These are phyloP conservation scores for Penicillium riverlandense DNA, from an alignment of 495 filamentous ascomycete species.

Conservation along the genomic window DNA sequence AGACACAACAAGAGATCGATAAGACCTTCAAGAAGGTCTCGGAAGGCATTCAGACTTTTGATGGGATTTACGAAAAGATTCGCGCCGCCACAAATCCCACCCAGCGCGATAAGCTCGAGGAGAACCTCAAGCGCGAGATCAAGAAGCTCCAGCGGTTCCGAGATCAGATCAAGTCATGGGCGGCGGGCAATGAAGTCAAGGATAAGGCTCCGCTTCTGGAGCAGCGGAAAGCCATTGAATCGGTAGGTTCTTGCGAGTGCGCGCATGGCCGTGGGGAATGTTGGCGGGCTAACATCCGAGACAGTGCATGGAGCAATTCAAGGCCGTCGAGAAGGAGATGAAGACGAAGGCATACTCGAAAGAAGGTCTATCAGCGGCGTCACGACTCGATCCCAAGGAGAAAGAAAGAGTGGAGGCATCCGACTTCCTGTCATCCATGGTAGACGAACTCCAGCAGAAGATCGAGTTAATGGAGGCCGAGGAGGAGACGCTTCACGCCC, in stretches of 20 bases:
- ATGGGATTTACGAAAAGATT: constrained; percentile 93
- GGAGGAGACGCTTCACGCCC: constrained; percentile 75
- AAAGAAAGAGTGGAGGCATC: constrained; percentile 80
- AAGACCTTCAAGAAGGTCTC: constrained; percentile 97
- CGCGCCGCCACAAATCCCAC: constrained; percentile 80
- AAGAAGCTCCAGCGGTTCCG: constrained; percentile 97
- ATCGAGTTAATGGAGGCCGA: constrained; percentile 92
- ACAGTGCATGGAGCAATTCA: constrained; percentile 99
- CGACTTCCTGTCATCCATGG: constrained; percentile 78
- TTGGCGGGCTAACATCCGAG: constrained; percentile 18
- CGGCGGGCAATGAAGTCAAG: constrained; percentile 94
- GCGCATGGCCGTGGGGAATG: constrained; percentile 2
- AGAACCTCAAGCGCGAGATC: constrained; percentile 96
- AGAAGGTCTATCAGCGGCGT: constrained; percentile 83
- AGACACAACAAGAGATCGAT: constrained; percentile 94
- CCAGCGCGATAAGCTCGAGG: constrained; percentile 96
- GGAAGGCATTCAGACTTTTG: constrained; percentile 88
- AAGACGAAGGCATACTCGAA: constrained; percentile 99
- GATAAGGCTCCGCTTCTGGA: constrained; percentile 93
- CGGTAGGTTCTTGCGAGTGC: constrained; percentile 45
- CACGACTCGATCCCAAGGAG: constrained; percentile 90
- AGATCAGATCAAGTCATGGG: constrained; percentile 99
- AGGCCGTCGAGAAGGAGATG: constrained; percentile 99
- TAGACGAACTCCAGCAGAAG: constrained; percentile 89
- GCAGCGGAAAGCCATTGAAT: constrained; percentile 90